Base-by-base conservation (phyloP, 768 basidiomycete genomes). In the Dendrothele bispora region DNA sequence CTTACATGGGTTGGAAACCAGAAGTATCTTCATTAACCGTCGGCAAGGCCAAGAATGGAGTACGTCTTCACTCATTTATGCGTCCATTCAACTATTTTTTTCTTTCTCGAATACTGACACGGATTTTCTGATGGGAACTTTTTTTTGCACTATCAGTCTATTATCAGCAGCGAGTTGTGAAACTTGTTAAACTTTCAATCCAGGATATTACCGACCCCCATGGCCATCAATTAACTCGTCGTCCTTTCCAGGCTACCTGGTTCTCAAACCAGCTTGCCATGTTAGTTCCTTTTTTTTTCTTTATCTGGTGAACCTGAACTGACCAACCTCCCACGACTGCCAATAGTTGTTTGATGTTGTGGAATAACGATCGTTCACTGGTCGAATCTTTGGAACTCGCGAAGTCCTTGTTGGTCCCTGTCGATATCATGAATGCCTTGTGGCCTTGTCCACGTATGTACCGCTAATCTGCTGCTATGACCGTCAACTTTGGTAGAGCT, bases 31-130 rank as follows among this genome's bases (percentile, higher is more conserved):
- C 27, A 84, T 87, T 70, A 86, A 79, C 49, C 80, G 81, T 5
- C 79, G 80, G 55, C 84, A 88, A 49, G 82, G 84, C 0, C 81
- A 86, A 54, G 85, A 90, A 56, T 91, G 88, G 88, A 70, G 88
- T 91, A 65, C 62, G 87, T 82, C 17, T n/a, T 6, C 14, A n/a
- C n/a, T n/a, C n/a, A n/a, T n/a, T n/a, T n/a, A n/a, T n/a, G n/a
- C n/a, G n/a, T n/a, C n/a, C n/a, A n/a, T n/a, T n/a, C n/a, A n/a
- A n/a, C n/a, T n/a, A n/a, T n/a, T n/a, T n/a, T n/a, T n/a, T n/a
- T n/a, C n/a, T n/a, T n/a, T n/a, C n/a, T n/a, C n/a, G n/a, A n/a
- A n/a, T n/a, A n/a, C n/a, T n/a, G n/a, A n/a, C n/a, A n/a, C n/a
- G n/a, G n/a, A n/a, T n/a, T n/a, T n/a, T n/a, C n/a, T n/a, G n/a